phyloP scores from a whole-genome alignment of 2,329 filamentous ascomycete species.

The Cryphonectria parasitica region DNA sequence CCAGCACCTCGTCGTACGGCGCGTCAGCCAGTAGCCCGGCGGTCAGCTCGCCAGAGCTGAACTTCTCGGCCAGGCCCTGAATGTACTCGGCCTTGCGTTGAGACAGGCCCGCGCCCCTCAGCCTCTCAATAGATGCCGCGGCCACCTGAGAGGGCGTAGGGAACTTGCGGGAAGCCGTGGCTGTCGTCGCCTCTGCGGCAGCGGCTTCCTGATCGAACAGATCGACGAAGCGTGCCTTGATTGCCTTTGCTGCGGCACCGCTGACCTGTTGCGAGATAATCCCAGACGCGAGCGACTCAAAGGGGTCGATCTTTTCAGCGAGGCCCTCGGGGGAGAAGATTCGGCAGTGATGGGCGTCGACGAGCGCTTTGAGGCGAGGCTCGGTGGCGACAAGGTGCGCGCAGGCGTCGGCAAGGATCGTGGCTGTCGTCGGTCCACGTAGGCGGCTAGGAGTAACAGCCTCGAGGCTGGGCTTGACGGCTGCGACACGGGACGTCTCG shows the following conservation, averaged over 20 bases:
- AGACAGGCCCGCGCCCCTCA: constrained; percentile 86
- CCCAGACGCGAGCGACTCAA: constrained; percentile 77
- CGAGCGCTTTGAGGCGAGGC: constrained; percentile 69
- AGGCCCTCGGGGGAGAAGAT: constrained; percentile 82
- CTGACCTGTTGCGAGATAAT: constrained; percentile 98
- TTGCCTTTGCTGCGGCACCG: constrained; percentile 85
- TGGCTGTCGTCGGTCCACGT: constrained; percentile 65
- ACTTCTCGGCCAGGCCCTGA: constrained; percentile 81
- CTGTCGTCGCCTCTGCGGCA: constrained; percentile 30
- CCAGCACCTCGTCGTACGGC: constrained; percentile 82
- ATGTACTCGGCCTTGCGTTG: constrained; percentile 97
- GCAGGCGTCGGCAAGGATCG: constrained; percentile 74
- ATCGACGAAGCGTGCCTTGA: constrained; percentile 81
- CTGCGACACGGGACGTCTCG: constrained; percentile 62
- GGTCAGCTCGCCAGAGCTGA: constrained; percentile 73
- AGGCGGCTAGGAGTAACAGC: constrained; percentile 35
- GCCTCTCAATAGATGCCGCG: constrained; percentile 61
- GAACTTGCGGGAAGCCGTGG: constrained; percentile 51
- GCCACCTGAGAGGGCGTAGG: constrained; percentile 78
- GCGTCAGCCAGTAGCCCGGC: constrained; percentile 77
- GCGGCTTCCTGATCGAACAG: constrained; percentile 61
- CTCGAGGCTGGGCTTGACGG: constrained; percentile 28
- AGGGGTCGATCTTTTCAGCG: constrained; percentile 86
- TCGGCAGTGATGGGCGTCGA: constrained; percentile 75
- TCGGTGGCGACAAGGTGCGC: constrained; percentile 76